phyloP scores from a whole-genome alignment of 345 rosid genomes.

The Pugionium cornutum region DNA sequence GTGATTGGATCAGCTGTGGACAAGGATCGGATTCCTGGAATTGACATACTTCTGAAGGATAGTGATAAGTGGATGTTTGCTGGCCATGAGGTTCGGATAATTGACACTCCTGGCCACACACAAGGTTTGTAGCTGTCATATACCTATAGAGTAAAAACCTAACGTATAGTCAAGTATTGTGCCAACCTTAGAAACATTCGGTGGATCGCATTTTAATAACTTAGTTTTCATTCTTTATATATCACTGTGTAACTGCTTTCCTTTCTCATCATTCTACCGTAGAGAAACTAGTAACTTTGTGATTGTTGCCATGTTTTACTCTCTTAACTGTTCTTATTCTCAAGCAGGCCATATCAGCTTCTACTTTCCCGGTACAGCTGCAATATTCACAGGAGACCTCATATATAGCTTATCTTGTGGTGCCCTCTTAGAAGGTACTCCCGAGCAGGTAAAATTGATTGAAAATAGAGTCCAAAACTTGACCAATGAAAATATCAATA shows the following conservation, averaged over 20 bases:
- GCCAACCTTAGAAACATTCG: neutral
- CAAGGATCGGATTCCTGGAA: constrained; percentile 85
- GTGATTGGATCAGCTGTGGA: constrained; percentile 89
- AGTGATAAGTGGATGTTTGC: constrained; percentile 99
- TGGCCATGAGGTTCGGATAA: constrained; percentile 81
- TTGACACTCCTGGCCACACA: constrained; percentile 98
- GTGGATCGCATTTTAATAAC: constrained; percentile 6
- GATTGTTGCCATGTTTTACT: constrained; percentile 3
- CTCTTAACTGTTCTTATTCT: constrained; percentile 21
- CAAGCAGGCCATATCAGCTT: constrained; percentile 91
- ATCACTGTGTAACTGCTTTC: constrained; percentile 1
- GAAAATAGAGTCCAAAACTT: neutral
- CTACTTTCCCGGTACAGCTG: constrained; percentile 86
- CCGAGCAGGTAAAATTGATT: constrained; percentile 62
- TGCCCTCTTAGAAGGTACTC: constrained; percentile 89
- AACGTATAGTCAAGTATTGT: constrained; percentile 3
- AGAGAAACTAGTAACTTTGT: neutral
- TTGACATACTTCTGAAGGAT: constrained; percentile 83
- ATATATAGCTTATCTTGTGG: constrained; percentile 97
- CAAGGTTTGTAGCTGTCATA: constrained; percentile 56
- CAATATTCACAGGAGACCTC: constrained; percentile 89
- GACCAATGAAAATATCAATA: neutral
- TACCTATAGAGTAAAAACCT: neutral
- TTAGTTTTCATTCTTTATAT: constrained; percentile 2
- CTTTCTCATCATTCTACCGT: neutral